A percentile compares a stretch with the other conserved stretches of the same genome.
These are phyloP conservation scores for Carex scoparia DNA, from an alignment of 176 grass and related monocot species.

Conservation along the genomic window DNA sequence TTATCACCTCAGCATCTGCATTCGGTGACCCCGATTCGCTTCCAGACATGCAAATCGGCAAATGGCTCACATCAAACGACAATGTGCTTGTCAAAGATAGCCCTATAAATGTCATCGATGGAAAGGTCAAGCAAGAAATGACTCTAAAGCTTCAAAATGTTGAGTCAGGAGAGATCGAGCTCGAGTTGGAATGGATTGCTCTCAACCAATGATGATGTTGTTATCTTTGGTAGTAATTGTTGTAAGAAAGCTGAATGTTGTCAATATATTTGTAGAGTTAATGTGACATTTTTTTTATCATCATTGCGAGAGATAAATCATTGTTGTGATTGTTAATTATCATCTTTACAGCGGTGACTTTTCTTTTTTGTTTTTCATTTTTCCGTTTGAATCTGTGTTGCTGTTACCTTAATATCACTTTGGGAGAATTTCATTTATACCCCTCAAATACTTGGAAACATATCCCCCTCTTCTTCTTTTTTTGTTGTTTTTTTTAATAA, in stretches of 20 bases:
- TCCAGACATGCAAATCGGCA: slow-evolving; percentile 61
- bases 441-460: too few relatives aligned
- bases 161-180: slow-evolving; percentile 52
- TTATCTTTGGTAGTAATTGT: background rate
- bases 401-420: too few relatives aligned
- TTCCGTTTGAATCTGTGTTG: background rate
- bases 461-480: too few relatives aligned
- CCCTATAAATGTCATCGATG: slow-evolving; percentile 35
- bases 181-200: slow-evolving; percentile 67
- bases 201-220: slow-evolving; percentile 36
- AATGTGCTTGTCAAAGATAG: slow-evolving; percentile 57
- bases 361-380: too few relatives aligned
- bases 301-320: background rate
- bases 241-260: background rate
- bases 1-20: slow-evolving; percentile 50
- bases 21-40: slow-evolving; percentile 53
- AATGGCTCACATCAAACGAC: slow-evolving; percentile 56
- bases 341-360: too few relatives aligned
- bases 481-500: too few relatives aligned
- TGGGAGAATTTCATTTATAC: too few relatives aligned
- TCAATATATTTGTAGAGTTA: background rate
- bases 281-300: background rate
- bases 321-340: background rate
- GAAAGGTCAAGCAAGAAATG: slow-evolving; percentile 60
- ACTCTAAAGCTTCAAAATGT: slow-evolving; percentile 59